Percentiles rank a stretch among this genome's conserved stretches.
Conservation (phyloP, 768 basidiomycete genomes). For the Boletus subparvulus region DNA sequence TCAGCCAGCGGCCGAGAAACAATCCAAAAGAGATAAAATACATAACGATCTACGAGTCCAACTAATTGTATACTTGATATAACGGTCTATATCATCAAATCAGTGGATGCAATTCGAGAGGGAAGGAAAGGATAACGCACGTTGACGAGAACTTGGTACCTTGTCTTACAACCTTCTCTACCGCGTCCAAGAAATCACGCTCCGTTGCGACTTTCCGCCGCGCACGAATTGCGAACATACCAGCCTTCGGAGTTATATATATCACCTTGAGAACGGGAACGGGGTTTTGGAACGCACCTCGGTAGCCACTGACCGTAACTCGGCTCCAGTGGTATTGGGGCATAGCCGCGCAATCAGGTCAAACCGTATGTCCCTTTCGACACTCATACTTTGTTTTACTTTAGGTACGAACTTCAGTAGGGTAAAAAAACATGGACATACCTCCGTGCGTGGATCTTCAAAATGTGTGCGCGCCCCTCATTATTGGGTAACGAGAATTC, state of each 20-base stretch:
- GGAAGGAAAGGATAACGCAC: slow-evolving; percentile 44
- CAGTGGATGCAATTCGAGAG: background rate
- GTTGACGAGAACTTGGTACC: slow-evolving; percentile 98
- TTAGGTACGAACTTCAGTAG: background rate
- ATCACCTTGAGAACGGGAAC: slow-evolving; percentile 54
- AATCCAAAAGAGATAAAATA: slow-evolving; percentile 15
- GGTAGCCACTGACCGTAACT: slow-evolving; percentile 93
- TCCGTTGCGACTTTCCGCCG: slow-evolving; percentile 96
- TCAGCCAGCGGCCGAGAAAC: background rate
- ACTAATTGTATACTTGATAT: slow-evolving; percentile 93
- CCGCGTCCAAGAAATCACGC: slow-evolving; percentile 94
- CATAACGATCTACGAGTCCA: slow-evolving; percentile 12
- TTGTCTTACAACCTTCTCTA: slow-evolving; percentile 97
- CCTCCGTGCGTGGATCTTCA: slow-evolving; percentile 96
- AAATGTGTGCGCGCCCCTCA: slow-evolving; percentile 94
- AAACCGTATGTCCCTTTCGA: slow-evolving; percentile 95
- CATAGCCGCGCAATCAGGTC: slow-evolving; percentile 96
- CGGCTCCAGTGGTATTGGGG: slow-evolving; percentile 98
- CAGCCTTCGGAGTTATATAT: slow-evolving; percentile 83
- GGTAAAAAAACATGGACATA: slow-evolving; percentile 31
- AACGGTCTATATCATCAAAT: slow-evolving; percentile 54
- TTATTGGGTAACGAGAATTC: slow-evolving; percentile 95
- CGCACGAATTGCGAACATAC: slow-evolving; percentile 99
- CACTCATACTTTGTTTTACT: slow-evolving; percentile 76
- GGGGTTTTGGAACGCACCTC: slow-evolving; percentile 53